These are phyloP conservation scores for Balakata baccata DNA, from an alignment of 345 rosid genomes.

Conservation along the genomic window DNA sequence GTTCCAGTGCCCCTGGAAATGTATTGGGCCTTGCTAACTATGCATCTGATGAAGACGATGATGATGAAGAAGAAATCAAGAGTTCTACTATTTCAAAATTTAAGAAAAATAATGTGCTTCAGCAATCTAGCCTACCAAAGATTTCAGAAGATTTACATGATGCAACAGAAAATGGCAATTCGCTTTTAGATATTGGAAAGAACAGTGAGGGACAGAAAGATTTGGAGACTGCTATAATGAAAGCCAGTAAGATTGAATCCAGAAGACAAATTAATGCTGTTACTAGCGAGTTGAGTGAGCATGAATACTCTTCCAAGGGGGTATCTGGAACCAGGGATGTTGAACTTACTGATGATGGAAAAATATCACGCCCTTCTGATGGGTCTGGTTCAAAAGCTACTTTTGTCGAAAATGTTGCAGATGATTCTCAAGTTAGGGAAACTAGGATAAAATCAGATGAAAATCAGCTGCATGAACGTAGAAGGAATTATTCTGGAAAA, in stretches of 20 bases:
- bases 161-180: conserved; percentile 38
- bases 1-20: conserved; percentile 63
- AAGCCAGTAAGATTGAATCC: conserved; percentile 21
- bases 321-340: conserved; percentile 17
- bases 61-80: conserved; percentile 48
- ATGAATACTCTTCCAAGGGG: conserved; percentile 14
- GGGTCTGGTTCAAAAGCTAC: conserved; percentile 29
- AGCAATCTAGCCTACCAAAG: conserved; percentile 35
- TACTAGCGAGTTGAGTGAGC: conserved; percentile 19
- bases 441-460: conserved; percentile 32
- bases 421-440: conserved; percentile 39
- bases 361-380: conserved; percentile 19
- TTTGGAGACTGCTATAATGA: conserved; percentile 22
- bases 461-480: conserved; percentile 43
- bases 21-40: conserved; percentile 89
- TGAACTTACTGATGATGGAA: conserved; percentile 31
- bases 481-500: conserved; percentile 37
- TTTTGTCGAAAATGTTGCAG: conserved; percentile 5
- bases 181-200: conserved; percentile 31
- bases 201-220: conserved; percentile 12
- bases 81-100: conserved; percentile 35
- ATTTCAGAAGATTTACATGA: conserved; percentile 28
- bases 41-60: conserved; percentile 80
- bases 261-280: conserved; percentile 23
- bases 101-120: conserved; percentile 28